Base-by-base conservation (phyloP, 208 protist genomes). In the Naegleria gruberi region DNA sequence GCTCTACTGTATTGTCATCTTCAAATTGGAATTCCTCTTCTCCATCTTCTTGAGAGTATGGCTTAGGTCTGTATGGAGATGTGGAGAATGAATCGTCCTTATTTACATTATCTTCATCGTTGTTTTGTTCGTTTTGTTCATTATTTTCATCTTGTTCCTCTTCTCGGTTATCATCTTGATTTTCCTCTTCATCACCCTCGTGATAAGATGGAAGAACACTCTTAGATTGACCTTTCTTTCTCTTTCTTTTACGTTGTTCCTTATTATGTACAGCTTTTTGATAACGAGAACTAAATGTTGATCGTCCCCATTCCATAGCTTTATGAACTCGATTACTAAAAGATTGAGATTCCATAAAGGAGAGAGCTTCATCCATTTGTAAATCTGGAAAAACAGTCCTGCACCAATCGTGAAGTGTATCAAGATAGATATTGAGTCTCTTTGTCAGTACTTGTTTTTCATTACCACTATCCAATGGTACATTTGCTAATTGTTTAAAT, bases 21-120 rank as follows among this genome's bases (percentile, higher is more conserved):
- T 77, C 65, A 77, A 77, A 77, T 77, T n/a, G 7, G 34, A 77
- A 77, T 77, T 77, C 65, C 34, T 77, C 65, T 77, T 77, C 65
- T 77, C 65, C 65, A 77, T 77, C 65, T 77, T 77, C 65, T 77
- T 37, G 19, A 5, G 65, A 77, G 30, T 77, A 77, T 15, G 65
- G 2, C 4, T 65, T 10, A 30, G 51, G 12, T 19, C 30, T 65
- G 51, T 65, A 65, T 30, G 51, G 51, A 1, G 51, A 65, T n/a
- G n/a, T n/a, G 0, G 19, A 23, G 30, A 1, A 30, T 23, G 2
- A 4, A 4, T 4, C 30, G 51, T 65, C 51, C 19, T 19, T 23
- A 65, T 65, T 23, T 65, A 30, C 51, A 55, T 5, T 55, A 5
- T 19, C 46, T 55, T 55, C 51, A 23, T 65, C 30, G 51, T 23